Evolutionary conservation across 352 stramenopile species (phyloP).

Genomic region (Phytophthora agathidicida): DNA sequence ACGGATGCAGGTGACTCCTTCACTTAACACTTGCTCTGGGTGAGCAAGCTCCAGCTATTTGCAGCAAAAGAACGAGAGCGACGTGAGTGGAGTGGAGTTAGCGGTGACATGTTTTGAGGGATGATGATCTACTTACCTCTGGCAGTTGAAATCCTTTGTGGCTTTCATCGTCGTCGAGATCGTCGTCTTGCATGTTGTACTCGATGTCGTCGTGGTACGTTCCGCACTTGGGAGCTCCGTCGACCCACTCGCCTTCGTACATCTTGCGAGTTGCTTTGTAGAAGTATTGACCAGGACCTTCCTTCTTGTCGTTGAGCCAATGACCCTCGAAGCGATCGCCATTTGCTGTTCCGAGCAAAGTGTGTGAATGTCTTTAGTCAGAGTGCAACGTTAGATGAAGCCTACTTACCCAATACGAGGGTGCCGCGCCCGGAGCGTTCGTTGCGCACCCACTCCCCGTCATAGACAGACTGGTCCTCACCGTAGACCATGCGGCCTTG

Average conservation of each 20-base stretch:
- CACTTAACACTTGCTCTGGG: slow-evolving; percentile 75
- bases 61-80: neutral
- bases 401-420: slow-evolving; percentile 58
- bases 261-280: slow-evolving; percentile 86
- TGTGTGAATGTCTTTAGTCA: slow-evolving; percentile 2
- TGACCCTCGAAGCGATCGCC: slow-evolving; percentile 88
- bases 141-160: slow-evolving; percentile 72
- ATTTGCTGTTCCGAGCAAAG: slow-evolving; percentile 50
- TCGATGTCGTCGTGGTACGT: slow-evolving; percentile 58
- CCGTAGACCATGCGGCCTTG: slow-evolving; percentile 65
- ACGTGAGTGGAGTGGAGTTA: neutral
- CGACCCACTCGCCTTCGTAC: slow-evolving; percentile 92
- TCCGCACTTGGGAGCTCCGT: slow-evolving; percentile 77
- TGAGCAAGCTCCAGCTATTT: slow-evolving; percentile 71
- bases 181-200: slow-evolving; percentile 39
- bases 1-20: slow-evolving; percentile 73
- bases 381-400: neutral
- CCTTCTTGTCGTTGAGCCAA: slow-evolving; percentile 89
- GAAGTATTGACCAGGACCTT: slow-evolving; percentile 84
- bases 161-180: slow-evolving; percentile 29
- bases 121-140: slow-evolving; percentile 29
- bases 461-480: slow-evolving; percentile 88
- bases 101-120: no score
- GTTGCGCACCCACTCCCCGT: slow-evolving; percentile 81
- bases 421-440: slow-evolving; percentile 77